Conservation (phyloP, 306 rosid genomes). For the Ormosia emarginata region DNA sequence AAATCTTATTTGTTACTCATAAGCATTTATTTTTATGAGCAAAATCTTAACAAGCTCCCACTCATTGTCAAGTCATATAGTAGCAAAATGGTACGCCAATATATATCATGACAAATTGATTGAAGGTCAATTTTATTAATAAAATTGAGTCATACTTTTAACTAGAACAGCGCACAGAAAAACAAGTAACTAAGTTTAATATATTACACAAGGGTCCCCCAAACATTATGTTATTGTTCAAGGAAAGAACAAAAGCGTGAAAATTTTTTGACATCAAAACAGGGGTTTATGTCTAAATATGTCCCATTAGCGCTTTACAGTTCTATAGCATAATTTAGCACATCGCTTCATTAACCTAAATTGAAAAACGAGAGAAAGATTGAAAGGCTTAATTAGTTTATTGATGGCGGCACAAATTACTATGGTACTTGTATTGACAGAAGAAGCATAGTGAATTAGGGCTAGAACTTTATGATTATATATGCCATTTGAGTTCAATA, state of each 20-base stretch:
- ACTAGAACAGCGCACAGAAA: neutral
- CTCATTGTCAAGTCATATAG: neutral
- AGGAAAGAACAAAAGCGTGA: neutral
- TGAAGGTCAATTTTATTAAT: neutral
- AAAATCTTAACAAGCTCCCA: neutral
- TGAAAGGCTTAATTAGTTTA: neutral
- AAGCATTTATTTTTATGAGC: neutral
- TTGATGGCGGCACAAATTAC: slow-evolving; percentile 1
- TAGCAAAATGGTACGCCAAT: neutral
- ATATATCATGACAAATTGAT: neutral
- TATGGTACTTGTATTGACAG: neutral
- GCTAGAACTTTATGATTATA: neutral
- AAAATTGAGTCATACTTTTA: neutral
- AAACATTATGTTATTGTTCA: neutral
- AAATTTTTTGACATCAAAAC: neutral
- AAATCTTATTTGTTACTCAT: neutral
- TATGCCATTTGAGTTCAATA: neutral
- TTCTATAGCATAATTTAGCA: neutral
- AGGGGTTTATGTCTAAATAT: neutral
- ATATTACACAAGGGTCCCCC: neutral
- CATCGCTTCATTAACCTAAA: neutral
- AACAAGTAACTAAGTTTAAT: neutral
- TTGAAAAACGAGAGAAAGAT: neutral
- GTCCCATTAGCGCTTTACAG: neutral
- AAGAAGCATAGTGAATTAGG: neutral